A percentile compares a stretch with the other conserved stretches of the same genome.
phyloP scores from a whole-genome alignment of 768 basidiomycete species.

The Mycena venus region DNA sequence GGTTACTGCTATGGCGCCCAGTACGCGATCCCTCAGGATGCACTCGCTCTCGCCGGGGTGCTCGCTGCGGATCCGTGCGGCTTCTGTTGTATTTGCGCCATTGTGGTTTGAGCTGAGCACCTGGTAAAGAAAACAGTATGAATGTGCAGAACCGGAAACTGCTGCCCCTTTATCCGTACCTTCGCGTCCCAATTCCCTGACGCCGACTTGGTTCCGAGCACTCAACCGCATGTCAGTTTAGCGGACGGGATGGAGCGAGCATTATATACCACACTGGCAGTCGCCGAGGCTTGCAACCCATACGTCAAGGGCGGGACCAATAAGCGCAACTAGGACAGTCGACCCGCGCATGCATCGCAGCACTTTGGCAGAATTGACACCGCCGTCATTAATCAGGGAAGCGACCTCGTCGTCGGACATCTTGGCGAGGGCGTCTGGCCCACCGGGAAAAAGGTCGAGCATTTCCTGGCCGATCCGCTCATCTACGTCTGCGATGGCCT shows the following conservation, averaged over 20 bases:
- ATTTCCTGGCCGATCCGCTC: conserved; percentile 51
- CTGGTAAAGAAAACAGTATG: too few relatives aligned
- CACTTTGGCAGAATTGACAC: conserved; percentile 50
- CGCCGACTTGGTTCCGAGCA: conserved; percentile 53
- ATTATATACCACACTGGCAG: conserved; percentile 61
- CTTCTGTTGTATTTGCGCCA: conserved; percentile 58
- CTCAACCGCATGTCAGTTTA: conserved; percentile 38
- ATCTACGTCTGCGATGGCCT: conserved; percentile 56
- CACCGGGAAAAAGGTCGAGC: conserved; percentile 56
- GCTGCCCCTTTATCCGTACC: too few relatives aligned
- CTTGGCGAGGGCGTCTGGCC: conserved; percentile 41
- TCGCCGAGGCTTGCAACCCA: conserved; percentile 74
- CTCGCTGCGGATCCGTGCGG: conserved; percentile 52
- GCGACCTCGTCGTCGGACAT: conserved; percentile 57
- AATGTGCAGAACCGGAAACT: too few relatives aligned
- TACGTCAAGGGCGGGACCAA: conserved; percentile 59
- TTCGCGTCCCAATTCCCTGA: conserved; percentile 53
- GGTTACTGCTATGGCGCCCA: conserved; percentile 70
- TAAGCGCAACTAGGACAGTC: conserved; percentile 62
- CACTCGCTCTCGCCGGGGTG: conserved; percentile 64
- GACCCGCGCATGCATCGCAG: conserved; percentile 65
- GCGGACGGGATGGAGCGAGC: not conserved
- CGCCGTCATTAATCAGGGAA: conserved; percentile 55
- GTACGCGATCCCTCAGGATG: conserved; percentile 59
- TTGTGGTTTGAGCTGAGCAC: conserved; percentile 66